These are phyloP conservation scores for Paecilomyces dactylethromorphus DNA, from an alignment of 2,329 filamentous ascomycete genomes.

Conservation along the genomic window DNA sequence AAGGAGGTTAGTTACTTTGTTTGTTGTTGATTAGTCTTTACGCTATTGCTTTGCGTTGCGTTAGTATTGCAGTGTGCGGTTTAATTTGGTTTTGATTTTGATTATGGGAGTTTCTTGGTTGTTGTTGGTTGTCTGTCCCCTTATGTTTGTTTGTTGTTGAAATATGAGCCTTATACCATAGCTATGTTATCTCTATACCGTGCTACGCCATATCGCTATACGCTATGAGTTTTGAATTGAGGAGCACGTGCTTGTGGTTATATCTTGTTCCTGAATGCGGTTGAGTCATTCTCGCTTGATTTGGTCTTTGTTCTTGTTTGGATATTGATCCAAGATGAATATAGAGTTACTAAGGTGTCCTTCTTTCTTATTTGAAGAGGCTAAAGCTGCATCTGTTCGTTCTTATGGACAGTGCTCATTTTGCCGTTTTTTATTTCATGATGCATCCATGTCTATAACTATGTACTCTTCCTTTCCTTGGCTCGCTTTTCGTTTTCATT, in stretches of 20 bases:
- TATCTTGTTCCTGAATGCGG: no score
- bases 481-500: not conserved
- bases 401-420: no score
- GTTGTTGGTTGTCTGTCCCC: not conserved
- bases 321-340: no score
- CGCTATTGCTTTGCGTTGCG: not conserved
- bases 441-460: not conserved
- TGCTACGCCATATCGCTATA: not conserved
- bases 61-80: not conserved
- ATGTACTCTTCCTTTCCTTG: not conserved
- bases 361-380: no score
- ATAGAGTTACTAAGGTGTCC: no score
- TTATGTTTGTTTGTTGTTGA: not conserved
- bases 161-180: no score
- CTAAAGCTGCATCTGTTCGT: no score
- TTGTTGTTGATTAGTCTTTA: not conserved
- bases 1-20: conserved; percentile 59
- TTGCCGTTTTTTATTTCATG: no score
- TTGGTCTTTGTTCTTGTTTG: no score
- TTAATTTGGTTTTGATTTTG: not conserved
- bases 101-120: not conserved
- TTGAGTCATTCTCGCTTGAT: no score
- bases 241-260: no score
- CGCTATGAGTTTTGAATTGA: not conserved
- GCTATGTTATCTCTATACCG: no score